phyloP scores from a whole-genome alignment of 495 filamentous ascomycete genomes.

The Trichocladium antarcticum region DNA sequence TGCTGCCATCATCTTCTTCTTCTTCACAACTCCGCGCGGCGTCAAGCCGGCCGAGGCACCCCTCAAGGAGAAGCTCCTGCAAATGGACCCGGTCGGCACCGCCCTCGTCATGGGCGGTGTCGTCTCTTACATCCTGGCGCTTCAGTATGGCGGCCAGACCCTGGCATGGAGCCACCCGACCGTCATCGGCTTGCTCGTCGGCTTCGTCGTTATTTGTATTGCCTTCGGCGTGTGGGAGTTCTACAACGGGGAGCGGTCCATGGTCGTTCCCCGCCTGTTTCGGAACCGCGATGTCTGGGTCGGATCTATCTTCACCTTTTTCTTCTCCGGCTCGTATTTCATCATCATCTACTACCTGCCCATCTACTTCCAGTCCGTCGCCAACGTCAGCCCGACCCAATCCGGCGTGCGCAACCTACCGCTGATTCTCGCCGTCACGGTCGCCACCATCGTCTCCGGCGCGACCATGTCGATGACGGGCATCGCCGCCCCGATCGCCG shows the following conservation, averaged over 20 bases:
- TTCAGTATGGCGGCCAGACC: conserved; percentile 69
- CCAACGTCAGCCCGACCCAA: conserved; percentile 32
- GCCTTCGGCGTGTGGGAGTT: conserved; percentile 40
- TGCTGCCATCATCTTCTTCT: conserved; percentile 45
- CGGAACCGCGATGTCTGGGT: conserved; percentile 33
- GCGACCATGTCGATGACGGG: conserved; percentile 36
- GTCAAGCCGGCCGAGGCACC: conserved; percentile 17
- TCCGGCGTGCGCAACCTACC: conserved; percentile 46
- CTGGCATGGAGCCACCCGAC: conserved; percentile 51
- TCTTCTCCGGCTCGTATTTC: conserved; percentile 37
- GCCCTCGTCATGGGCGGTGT: conserved; percentile 56
- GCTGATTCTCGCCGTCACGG: conserved; percentile 40
- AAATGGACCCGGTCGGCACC: conserved; percentile 58
- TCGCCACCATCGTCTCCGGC: conserved; percentile 38
- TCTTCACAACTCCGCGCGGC: conserved; percentile 19
- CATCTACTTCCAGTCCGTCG: conserved; percentile 51
- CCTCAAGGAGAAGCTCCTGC: conserved; percentile 28
- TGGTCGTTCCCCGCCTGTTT: conserved; percentile 37
- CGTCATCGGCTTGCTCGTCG: conserved; percentile 58
- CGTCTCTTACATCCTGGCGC: conserved; percentile 58
- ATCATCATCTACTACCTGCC: conserved; percentile 49
- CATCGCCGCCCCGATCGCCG: conserved; percentile 40
- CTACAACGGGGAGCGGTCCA: conserved; percentile 32
- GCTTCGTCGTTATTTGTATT: conserved; percentile 49
- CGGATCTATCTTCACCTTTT: conserved; percentile 27